Percentiles rank a stretch among this genome's conserved stretches.
phyloP scores from a whole-genome alignment of 179 eudicot genomes.

The Beta corolliflora region DNA sequence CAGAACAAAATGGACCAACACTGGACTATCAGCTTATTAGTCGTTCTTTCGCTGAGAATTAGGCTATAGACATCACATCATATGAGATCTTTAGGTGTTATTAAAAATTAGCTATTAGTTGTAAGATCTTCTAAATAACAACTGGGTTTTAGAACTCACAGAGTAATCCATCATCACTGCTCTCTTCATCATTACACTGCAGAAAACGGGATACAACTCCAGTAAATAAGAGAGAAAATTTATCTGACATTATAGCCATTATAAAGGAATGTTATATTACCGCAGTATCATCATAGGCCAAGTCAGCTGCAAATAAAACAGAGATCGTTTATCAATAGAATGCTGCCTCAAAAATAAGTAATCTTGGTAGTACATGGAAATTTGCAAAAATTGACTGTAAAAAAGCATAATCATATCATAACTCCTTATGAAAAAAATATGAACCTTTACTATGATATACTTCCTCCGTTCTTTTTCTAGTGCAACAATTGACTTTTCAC shows the following conservation, averaged over 20 bases:
- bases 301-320: slow-evolving; percentile 45
- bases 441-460: background rate
- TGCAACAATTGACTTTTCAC: too few species aligned
- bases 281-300: slow-evolving; percentile 51
- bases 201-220: background rate
- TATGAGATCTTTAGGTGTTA: background rate
- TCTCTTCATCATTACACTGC: slow-evolving; percentile 60
- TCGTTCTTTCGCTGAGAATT: too few species aligned
- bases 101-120: background rate
- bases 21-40: background rate
- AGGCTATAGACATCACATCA: background rate
- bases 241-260: background rate
- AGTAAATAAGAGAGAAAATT: background rate
- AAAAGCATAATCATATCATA: background rate
- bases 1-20: background rate
- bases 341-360: background rate
- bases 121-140: background rate
- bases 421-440: background rate
- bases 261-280: slow-evolving; percentile 35
- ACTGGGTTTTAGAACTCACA: slow-evolving; percentile 47
- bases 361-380: background rate
- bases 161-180: slow-evolving; percentile 79
- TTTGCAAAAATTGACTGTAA: background rate
- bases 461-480: too few species aligned
- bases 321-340: background rate